Evolutionary conservation across 352 stramenopile genomes (phyloP).

Genomic region (Paralagenidium karlingii): DNA sequence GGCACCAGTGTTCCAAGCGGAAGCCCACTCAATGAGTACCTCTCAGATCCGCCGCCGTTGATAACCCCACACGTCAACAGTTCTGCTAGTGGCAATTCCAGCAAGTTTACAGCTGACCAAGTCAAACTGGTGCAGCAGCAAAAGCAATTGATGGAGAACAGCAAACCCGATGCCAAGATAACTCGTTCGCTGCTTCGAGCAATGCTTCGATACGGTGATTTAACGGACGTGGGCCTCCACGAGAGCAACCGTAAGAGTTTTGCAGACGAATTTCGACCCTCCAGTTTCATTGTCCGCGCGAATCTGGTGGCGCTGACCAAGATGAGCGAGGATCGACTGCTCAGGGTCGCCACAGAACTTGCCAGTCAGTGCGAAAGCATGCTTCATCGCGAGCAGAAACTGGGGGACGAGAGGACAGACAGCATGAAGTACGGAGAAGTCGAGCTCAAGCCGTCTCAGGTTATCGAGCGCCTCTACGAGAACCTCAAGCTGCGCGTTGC

Average conservation of each 20-base stretch:
- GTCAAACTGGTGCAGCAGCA: slow-evolving; percentile 33
- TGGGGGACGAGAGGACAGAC: slow-evolving; percentile 53
- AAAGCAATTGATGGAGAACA: slow-evolving; percentile 18
- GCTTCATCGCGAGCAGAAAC: slow-evolving; percentile 18
- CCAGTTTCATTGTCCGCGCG: slow-evolving; percentile 57
- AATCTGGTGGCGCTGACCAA: slow-evolving; percentile 43
- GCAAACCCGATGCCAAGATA: slow-evolving; percentile 42
- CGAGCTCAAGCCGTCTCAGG: slow-evolving; percentile 52
- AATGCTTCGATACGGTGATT: slow-evolving; percentile 67
- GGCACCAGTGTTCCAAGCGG: too few relatives aligned
- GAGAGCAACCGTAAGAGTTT: slow-evolving; percentile 25
- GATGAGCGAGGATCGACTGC: slow-evolving; percentile 31
- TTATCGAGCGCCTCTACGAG: slow-evolving; percentile 76
- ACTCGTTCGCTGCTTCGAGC: slow-evolving; percentile 53
- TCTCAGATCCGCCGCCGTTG: too few relatives aligned
- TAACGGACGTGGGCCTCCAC: slow-evolving; percentile 61
- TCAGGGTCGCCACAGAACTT: slow-evolving; percentile 51
- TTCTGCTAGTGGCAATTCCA: too few relatives aligned
- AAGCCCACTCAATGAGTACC: too few relatives aligned
- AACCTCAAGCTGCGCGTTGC: slow-evolving; percentile 78
- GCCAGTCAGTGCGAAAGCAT: slow-evolving; percentile 12
- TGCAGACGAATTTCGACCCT: slow-evolving; percentile 63
- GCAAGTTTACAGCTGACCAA: slow-evolving; percentile 10
- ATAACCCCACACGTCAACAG: too few relatives aligned
- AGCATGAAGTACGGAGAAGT: slow-evolving; percentile 65